phyloP scores from a whole-genome alignment of 202 grass and related monocot species.

The Musa balbisiana region DNA sequence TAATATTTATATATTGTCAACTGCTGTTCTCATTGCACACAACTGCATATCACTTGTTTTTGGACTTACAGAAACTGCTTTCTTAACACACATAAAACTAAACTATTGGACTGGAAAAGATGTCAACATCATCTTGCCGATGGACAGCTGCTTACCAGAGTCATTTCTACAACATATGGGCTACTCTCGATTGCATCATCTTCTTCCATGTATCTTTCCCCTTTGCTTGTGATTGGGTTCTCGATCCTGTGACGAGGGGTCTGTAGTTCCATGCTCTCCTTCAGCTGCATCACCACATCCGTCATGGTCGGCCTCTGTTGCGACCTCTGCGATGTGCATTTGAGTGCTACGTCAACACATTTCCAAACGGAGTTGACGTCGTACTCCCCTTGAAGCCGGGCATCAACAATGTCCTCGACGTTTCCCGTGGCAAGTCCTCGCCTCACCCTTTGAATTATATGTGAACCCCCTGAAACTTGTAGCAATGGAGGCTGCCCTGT shows the following conservation, averaged over 20 bases:
- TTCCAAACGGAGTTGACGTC: conserved; percentile 42
- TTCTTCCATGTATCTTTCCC: too few relatives aligned
- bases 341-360: conserved; percentile 22
- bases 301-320: conserved; percentile 30
- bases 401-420: conserved; percentile 22
- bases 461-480: not conserved
- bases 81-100: too few relatives aligned
- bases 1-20: too few relatives aligned
- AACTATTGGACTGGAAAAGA: too few relatives aligned
- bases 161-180: too few relatives aligned
- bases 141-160: too few relatives aligned
- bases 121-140: too few relatives aligned
- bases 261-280: conserved; percentile 39
- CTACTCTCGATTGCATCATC: too few relatives aligned
- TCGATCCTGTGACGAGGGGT: not conserved
- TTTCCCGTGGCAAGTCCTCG: conserved; percentile 17
- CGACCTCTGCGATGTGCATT: conserved; percentile 17
- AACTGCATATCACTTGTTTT: too few relatives aligned
- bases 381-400: conserved; percentile 19
- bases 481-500: conserved; percentile 17
- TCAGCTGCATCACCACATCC: conserved; percentile 23
- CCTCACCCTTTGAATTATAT: conserved; percentile 28
- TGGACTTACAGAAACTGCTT: too few relatives aligned
- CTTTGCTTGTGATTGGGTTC: too few relatives aligned
- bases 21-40: too few relatives aligned